phyloP scores from a whole-genome alignment of 495 filamentous ascomycete species.

The Glonium stellatum region DNA sequence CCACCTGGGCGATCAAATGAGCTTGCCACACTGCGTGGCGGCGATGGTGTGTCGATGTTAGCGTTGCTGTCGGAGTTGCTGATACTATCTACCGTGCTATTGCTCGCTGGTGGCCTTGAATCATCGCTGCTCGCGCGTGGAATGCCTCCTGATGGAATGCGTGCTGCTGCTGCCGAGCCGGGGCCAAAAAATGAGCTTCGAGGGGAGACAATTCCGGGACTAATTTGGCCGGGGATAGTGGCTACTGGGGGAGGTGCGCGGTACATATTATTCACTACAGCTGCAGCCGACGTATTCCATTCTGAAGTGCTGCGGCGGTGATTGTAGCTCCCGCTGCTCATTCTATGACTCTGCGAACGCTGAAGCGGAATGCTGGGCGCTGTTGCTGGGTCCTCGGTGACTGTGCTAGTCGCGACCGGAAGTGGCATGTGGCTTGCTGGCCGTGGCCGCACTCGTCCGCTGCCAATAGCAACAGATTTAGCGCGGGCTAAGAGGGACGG shows the following conservation, averaged over 20 bases:
- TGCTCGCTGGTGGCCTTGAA: neutral
- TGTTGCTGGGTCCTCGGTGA: conserved; percentile 64
- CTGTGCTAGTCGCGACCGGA: conserved; percentile 22
- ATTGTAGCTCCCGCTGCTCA: conserved; percentile 41
- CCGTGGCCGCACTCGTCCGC: conserved; percentile 47
- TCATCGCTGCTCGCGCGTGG: conserved; percentile 15
- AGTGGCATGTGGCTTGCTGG: conserved; percentile 55
- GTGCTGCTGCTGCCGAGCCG: conserved; percentile 32
- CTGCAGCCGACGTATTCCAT: conserved; percentile 49
- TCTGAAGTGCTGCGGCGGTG: conserved; percentile 65
- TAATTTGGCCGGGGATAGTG: conserved; percentile 50
- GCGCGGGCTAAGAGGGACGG: conserved; percentile 69
- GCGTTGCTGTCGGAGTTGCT: conserved; percentile 1
- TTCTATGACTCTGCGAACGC: conserved; percentile 49
- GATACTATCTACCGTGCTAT: neutral
- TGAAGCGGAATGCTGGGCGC: conserved; percentile 73
- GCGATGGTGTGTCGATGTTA: conserved; percentile 18
- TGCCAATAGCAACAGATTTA: conserved; percentile 55
- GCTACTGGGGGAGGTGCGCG: conserved; percentile 49
- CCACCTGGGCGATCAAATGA: conserved; percentile 28
- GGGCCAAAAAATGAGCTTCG: conserved; percentile 47
- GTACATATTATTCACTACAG: conserved; percentile 77
- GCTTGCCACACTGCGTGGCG: conserved; percentile 24
- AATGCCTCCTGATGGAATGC: conserved; percentile 19
- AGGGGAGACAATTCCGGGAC: conserved; percentile 48